A percentile compares a stretch with the other conserved stretches of the same genome.
Conservation (phyloP, 73 alveolate species). For the Paramecium pentaurelia region DNA sequence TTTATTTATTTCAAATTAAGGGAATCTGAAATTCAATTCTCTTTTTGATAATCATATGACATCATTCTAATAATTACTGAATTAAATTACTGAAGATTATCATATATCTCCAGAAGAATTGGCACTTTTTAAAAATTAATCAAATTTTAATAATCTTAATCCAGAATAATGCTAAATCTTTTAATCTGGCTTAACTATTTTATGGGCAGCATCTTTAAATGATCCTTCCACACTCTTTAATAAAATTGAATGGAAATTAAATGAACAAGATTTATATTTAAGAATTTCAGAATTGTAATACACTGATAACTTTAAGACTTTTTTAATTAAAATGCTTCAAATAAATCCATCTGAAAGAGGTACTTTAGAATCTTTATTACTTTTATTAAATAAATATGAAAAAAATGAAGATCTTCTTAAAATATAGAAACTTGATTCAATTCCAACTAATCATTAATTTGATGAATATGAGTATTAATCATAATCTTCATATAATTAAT, state of each 20-base stretch:
- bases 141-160: not conserved
- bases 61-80: not conserved
- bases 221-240: not conserved
- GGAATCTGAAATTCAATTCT: not conserved
- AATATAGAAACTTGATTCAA: not conserved
- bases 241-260: not conserved
- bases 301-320: not conserved
- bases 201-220: constrained; percentile 4
- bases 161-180: constrained; percentile 27
- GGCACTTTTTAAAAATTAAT: not conserved
- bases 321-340: not conserved
- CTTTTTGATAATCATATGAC: not conserved
- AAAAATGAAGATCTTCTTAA: not conserved
- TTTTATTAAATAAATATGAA: not conserved
- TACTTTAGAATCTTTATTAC: not conserved
- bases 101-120: constrained; percentile 46
- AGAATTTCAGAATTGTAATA: not conserved
- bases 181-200: not conserved
- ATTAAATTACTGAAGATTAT: not conserved
- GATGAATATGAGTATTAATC: not conserved
- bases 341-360: not conserved
- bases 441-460: not conserved
- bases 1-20: not conserved
- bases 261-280: not conserved
- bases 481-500: not conserved